Evolutionary conservation across 306 rosid genomes (phyloP).

Genomic region (Mimosa bimucronata): DNA sequence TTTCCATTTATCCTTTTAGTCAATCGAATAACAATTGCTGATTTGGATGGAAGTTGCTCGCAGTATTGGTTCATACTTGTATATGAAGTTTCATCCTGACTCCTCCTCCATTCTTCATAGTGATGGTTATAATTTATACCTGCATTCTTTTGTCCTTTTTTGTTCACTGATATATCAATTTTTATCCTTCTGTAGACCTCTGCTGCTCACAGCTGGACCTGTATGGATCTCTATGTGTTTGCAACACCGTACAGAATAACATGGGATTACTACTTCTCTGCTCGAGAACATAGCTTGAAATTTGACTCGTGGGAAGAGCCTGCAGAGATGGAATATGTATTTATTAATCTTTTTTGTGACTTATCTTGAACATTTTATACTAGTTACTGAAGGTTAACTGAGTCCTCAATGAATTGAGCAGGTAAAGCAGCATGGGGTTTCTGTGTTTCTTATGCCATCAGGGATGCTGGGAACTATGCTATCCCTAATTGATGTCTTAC

Average conservation of each 20-base stretch:
- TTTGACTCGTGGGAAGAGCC: conserved; percentile 94
- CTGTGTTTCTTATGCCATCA: conserved; percentile 99
- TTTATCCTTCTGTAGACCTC: conserved; percentile 58
- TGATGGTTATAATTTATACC: neutral
- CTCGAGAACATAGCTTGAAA: conserved; percentile 76
- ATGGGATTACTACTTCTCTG: conserved; percentile 94
- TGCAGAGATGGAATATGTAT: conserved; percentile 98
- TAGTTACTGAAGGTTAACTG: conserved; percentile 35
- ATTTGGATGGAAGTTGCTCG: conserved; percentile 14
- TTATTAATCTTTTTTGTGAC: conserved; percentile 35
- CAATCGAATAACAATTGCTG: neutral
- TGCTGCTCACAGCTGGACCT: conserved; percentile 97
- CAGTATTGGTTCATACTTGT: conserved; percentile 22
- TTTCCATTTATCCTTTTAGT: neutral
- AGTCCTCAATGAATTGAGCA: conserved; percentile 49
- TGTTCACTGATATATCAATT: conserved; percentile 10
- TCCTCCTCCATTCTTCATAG: neutral
- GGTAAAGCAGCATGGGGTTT: conserved; percentile 94
- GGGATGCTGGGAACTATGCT: conserved; percentile 96
- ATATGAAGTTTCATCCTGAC: neutral
- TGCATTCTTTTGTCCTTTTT: conserved; percentile 4
- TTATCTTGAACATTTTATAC: conserved; percentile 9
- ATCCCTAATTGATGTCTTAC: conserved; percentile 83
- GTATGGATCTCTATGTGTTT: conserved; percentile 97
- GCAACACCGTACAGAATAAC: conserved; percentile 95